phyloP scores from a whole-genome alignment of 2,329 filamentous ascomycete genomes.

The Calonectria hawksworthii region DNA sequence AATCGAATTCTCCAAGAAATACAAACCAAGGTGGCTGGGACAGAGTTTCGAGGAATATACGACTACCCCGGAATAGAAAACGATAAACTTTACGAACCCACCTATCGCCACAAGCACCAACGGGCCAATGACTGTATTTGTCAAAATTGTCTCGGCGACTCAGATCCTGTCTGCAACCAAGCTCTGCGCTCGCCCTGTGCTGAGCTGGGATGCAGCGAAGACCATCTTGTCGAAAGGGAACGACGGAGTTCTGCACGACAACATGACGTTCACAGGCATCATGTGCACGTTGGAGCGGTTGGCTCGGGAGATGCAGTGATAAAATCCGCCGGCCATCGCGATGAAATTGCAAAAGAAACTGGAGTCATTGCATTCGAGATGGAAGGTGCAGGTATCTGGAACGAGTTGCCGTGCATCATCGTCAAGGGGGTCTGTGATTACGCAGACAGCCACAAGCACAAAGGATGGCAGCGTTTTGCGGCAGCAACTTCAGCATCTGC shows the following conservation, averaged over 20 bases:
- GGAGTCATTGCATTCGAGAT: neutral
- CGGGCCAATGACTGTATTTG: neutral
- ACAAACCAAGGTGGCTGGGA: neutral
- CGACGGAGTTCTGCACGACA: neutral
- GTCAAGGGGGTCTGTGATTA: neutral
- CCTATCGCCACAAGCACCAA: constrained; percentile 51
- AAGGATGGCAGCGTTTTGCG: neutral
- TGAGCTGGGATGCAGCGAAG: neutral
- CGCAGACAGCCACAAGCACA: neutral
- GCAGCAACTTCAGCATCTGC: neutral
- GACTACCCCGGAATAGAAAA: constrained; percentile 44
- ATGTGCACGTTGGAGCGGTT: neutral
- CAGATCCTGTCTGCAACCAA: neutral
- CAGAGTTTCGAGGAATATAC: constrained; percentile 24
- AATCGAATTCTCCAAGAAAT: neutral
- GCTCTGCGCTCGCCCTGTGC: neutral
- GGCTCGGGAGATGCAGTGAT: neutral
- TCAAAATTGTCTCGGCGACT: neutral
- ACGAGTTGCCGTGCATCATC: neutral
- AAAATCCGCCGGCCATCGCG: neutral
- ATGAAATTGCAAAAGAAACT: neutral
- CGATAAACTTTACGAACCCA: constrained; percentile 49
- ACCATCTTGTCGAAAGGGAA: neutral
- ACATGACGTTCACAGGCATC: neutral
- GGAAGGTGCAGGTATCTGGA: neutral